phyloP scores from a whole-genome alignment of 352 stramenopile species.

The Phytophthora fragariaefolia region DNA sequence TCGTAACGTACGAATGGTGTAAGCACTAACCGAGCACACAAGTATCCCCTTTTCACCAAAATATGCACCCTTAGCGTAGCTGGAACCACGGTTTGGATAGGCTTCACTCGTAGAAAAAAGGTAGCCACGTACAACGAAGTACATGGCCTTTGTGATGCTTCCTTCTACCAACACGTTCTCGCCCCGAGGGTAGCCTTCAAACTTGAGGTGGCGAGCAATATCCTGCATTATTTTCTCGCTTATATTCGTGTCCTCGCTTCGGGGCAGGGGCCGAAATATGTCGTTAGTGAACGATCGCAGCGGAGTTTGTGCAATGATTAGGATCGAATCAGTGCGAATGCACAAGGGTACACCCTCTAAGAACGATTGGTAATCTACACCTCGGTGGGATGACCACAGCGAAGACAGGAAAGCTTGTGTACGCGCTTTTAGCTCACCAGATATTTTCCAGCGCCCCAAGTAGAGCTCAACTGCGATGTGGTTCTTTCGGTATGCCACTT shows the following conservation, averaged over 20 bases:
- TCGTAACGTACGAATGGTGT: slow-evolving; percentile 55
- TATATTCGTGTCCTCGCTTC: slow-evolving; percentile 24
- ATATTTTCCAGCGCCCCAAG: slow-evolving; percentile 56
- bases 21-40: slow-evolving; percentile 54
- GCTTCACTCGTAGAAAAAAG: slow-evolving; percentile 45
- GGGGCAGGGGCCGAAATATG: slow-evolving; percentile 52
- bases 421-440: slow-evolving; percentile 45
- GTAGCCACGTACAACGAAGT: slow-evolving; percentile 66
- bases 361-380: slow-evolving; percentile 66
- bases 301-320: slow-evolving; percentile 52
- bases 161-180: slow-evolving; percentile 72
- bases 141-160: slow-evolving; percentile 71
- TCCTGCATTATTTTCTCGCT: slow-evolving; percentile 42
- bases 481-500: slow-evolving; percentile 78
- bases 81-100: slow-evolving; percentile 28
- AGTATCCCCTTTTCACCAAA: slow-evolving; percentile 69
- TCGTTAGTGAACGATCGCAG: slow-evolving; percentile 46
- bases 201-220: slow-evolving; percentile 54
- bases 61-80: slow-evolving; percentile 60
- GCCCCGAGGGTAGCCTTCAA: slow-evolving; percentile 66
- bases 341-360: slow-evolving; percentile 55
- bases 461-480: slow-evolving; percentile 73
- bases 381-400: slow-evolving; percentile 66
- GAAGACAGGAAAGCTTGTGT: slow-evolving; percentile 65
- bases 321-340: slow-evolving; percentile 59